Evolutionary conservation across 1,284 basidiomycete species (phyloP).

Genomic region (Pterulicium gracile): DNA sequence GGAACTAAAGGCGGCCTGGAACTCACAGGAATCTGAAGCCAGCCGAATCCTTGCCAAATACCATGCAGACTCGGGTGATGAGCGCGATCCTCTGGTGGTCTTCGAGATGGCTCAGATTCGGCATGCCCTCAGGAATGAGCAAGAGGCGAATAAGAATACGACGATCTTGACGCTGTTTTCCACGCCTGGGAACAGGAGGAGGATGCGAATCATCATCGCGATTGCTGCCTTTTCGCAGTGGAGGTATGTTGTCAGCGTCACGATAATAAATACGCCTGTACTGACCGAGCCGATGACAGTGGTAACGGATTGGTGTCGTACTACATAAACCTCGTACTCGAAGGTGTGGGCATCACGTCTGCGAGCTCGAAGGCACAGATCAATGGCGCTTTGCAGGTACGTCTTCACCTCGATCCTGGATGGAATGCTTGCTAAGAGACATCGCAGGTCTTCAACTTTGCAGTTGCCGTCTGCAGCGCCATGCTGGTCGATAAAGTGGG

Average conservation of each 20-base stretch:
- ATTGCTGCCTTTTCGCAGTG: constrained; percentile 57
- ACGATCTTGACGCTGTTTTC: constrained; percentile 39
- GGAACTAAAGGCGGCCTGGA: too few relatives aligned
- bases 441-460: constrained; percentile 39
- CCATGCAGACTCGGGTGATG: constrained; percentile 43
- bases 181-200: constrained; percentile 48
- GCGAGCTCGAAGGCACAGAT: constrained; percentile 46
- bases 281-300: too few relatives aligned
- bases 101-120: constrained; percentile 49
- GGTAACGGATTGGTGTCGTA: constrained; percentile 59
- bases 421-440: background rate
- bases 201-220: constrained; percentile 45
- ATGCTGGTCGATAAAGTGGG: constrained; percentile 50
- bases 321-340: constrained; percentile 54
- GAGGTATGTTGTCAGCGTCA: too few relatives aligned
- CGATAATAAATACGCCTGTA: too few relatives aligned
- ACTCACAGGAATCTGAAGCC: constrained; percentile 36
- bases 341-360: constrained; percentile 43
- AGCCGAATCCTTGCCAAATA: constrained; percentile 46
- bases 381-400: constrained; percentile 50
- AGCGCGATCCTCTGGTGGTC: constrained; percentile 36
- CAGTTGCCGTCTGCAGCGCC: constrained; percentile 41
- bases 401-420: constrained; percentile 2
- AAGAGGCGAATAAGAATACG: constrained; percentile 33
- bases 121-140: constrained; percentile 50